Evolutionary conservation across 2,329 filamentous ascomycete species (phyloP).

Genomic region (Apiospora arundinis): DNA sequence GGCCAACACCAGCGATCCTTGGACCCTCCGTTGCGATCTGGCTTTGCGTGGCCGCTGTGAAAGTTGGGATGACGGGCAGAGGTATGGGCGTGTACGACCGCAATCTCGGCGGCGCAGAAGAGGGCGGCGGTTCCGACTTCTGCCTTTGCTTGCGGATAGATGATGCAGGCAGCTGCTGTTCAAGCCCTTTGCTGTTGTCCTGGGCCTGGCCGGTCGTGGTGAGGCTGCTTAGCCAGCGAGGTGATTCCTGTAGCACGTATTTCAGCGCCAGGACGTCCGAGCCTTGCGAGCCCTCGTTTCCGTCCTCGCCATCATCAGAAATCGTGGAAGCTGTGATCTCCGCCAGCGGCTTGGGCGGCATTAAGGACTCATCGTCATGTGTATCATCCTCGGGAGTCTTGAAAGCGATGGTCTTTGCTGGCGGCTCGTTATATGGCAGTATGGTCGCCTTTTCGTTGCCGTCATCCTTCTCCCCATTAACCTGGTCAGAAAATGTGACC

Average conservation of each 20-base stretch:
- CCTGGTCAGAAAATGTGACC: not conserved
- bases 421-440: conserved; percentile 24
- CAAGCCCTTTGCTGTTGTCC: not conserved
- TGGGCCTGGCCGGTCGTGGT: conserved; percentile 24
- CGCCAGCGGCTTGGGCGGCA: conserved; percentile 28
- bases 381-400: not conserved
- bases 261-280: conserved; percentile 29
- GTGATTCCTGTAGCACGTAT: conserved; percentile 33
- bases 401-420: conserved; percentile 28
- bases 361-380: not conserved
- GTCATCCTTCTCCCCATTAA: not conserved
- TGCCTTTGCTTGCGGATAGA: not conserved
- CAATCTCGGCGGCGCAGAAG: not conserved
- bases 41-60: not conserved
- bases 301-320: not conserved
- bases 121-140: not conserved
- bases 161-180: not conserved
- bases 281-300: conserved; percentile 22
- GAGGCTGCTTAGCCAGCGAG: conserved; percentile 30
- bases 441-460: not conserved
- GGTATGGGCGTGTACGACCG: conserved; percentile 1
- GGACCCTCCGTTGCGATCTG: not conserved
- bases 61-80: conserved; percentile 4
- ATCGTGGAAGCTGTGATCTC: conserved; percentile 29
- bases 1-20: too few species aligned